These are phyloP conservation scores for Corymbia maculata DNA, from an alignment of 345 rosid species.

Conservation along the genomic window DNA sequence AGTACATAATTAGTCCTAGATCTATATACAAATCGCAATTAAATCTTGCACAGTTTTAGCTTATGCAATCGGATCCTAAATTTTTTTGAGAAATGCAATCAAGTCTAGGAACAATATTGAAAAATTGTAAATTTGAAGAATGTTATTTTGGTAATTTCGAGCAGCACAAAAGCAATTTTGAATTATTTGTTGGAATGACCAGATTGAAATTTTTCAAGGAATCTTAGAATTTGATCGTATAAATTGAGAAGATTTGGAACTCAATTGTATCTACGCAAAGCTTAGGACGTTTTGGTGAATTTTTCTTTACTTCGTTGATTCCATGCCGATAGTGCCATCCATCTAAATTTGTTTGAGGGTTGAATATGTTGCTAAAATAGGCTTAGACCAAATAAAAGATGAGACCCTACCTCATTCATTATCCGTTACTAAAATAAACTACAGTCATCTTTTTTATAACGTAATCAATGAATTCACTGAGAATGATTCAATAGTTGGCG, in stretches of 20 bases:
- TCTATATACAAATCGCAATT: neutral
- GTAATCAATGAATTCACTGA: neutral
- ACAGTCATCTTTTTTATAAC: rapidly evolving
- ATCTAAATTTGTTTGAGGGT: neutral
- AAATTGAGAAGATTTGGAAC: neutral
- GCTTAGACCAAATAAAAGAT: neutral
- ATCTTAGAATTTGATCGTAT: neutral
- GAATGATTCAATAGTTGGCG: too few species aligned
- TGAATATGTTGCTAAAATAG: neutral
- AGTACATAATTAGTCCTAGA: neutral
- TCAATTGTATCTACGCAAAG: neutral
- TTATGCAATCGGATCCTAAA: neutral
- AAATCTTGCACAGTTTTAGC: neutral
- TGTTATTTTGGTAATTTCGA: neutral
- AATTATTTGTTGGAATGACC: neutral
- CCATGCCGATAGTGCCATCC: neutral
- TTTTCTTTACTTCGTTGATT: neutral
- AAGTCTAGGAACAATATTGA: neutral
- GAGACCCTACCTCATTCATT: neutral
- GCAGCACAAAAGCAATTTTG: neutral
- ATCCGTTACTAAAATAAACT: neutral
- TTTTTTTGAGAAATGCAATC: neutral
- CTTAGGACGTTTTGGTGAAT: neutral
- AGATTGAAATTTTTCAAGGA: neutral
- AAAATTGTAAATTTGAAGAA: neutral